Base-by-base conservation (phyloP, 2,329 filamentous ascomycete genomes). In the Claviceps fusiformis region DNA sequence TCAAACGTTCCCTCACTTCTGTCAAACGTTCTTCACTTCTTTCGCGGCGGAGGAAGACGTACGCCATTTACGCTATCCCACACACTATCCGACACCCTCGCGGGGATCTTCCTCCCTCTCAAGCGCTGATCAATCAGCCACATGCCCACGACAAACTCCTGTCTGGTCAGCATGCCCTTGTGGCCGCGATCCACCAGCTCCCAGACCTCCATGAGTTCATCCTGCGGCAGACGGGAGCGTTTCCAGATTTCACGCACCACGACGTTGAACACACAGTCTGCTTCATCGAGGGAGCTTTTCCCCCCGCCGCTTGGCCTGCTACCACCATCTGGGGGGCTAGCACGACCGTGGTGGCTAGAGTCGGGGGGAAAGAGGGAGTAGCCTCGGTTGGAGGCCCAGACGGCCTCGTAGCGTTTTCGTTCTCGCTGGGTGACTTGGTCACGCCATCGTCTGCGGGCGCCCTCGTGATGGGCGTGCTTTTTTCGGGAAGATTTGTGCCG, bases 371-470 rank as follows among this genome's bases (percentile, higher is more conserved):
- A 33, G 2, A 78, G 3, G 65, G 9, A 80, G 69, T 19, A 45
- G 0, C 87, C 87, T 51, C 82, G 81, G 62, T 93, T 93, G 46
- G 86, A 88, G 1, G 88, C 88, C 87, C 87, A 93, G 1, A 93
- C 79, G 2, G 86, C 88, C 67, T 92, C 88, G 67, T 93, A 93
- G 1, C 88, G 78, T 63, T 86, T 87, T n/a, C 86, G 75, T 64
- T 93, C 87, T 5, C 81, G 74, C 50, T 81, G 77, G 0, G 85
- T 87, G 46, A 93, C 80, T 58, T 82, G 76, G 60, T 91, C 87
- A 46, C 86, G 79, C 88, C 88, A 93, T 7, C 86, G 80, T 63
- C 82, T 84, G 19, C 87, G 79, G 4, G 85, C 78, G 0, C 85
- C 87, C 65, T 92, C 87, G 62, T 88, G 82, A 63, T 93, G 87